Base-by-base conservation (phyloP, 2,329 filamentous ascomycete genomes). In the Pleoardoris graminearum region DNA sequence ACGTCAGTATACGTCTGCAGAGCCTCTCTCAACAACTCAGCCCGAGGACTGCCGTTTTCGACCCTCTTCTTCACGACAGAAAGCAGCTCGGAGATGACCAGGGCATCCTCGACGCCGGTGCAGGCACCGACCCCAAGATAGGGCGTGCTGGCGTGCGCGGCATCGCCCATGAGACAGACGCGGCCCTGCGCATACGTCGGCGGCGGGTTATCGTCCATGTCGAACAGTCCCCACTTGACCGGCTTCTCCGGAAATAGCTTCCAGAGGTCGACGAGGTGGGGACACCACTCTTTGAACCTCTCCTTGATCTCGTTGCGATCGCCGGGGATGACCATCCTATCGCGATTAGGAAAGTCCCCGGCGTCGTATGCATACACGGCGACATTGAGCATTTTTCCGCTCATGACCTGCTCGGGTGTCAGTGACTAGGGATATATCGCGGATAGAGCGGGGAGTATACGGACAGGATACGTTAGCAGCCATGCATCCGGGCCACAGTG, bases 21-120 rank as follows among this genome's bases (percentile, higher is more conserved):
- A 14, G 59, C 59, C 14, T 14, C 36, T 38, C 6, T 22, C 19
- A 17, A 23, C n/a, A n/a, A n/a, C n/a, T n/a, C n/a, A n/a, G n/a
- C n/a, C n/a, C n/a, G n/a, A n/a, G n/a, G n/a, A n/a, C n/a, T n/a
- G n/a, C n/a, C n/a, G n/a, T n/a, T n/a, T n/a, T n/a, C n/a, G n/a
- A n/a, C n/a, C n/a, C n/a, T n/a, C n/a, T n/a, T n/a, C n/a, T n/a
- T n/a, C n/a, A n/a, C n/a, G n/a, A n/a, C n/a, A n/a, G n/a, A n/a
- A n/a, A n/a, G n/a, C n/a, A n/a, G n/a, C n/a, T n/a, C n/a, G n/a
- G n/a, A 33, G 4, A 59, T 29, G 10, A 33, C 62, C 10, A 80
- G 66, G 0, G 73, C 76, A 41, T 65, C 61, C 33, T 65, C 61
- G 17, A 65, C 54, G 7, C 55, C 61, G 25, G 37, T 38, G 12